Evolutionary conservation across 495 filamentous ascomycete species (phyloP).

Genomic region (Endocarpon pusillum): DNA sequence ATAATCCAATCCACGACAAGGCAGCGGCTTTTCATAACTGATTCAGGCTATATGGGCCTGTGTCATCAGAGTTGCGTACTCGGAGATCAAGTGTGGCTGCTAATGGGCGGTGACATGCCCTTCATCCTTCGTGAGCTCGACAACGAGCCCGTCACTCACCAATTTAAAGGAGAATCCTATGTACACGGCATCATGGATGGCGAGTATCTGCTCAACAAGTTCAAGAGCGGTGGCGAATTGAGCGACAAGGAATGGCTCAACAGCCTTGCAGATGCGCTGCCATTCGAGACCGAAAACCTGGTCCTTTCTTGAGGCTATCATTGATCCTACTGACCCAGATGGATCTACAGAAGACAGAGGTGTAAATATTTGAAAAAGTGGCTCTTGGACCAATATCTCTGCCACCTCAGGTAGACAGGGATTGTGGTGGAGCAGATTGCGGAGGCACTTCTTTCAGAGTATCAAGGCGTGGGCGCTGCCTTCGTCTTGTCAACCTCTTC

Average conservation of each 20-base stretch:
- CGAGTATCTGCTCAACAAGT: neutral
- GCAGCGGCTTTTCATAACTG: neutral
- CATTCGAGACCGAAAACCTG: neutral
- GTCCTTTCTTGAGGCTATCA: neutral
- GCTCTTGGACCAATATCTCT: too few relatives aligned
- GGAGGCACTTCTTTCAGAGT: too few relatives aligned
- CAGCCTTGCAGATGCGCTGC: neutral
- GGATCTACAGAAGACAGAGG: too few relatives aligned
- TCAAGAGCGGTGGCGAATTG: neutral
- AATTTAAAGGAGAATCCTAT: constrained; percentile 6
- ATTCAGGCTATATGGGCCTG: constrained; percentile 5
- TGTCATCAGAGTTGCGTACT: constrained; percentile 1
- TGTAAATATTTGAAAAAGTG: too few relatives aligned
- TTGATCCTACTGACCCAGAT: too few relatives aligned
- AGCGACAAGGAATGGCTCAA: neutral
- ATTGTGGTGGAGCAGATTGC: too few relatives aligned
- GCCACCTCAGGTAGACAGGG: too few relatives aligned
- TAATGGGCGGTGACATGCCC: constrained; percentile 4
- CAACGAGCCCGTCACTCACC: constrained; percentile 1
- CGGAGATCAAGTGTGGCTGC: constrained; percentile 5
- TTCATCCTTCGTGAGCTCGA: constrained; percentile 4
- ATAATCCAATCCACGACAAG: neutral
- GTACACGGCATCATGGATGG: constrained; percentile 7
- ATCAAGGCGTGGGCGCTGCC: too few relatives aligned
- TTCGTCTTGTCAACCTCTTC: too few relatives aligned